Evolutionary conservation across 2,329 filamentous ascomycete genomes (phyloP), one percentile per base, ranked within the genome.

Genomic region (Ophiostoma angusticollis): DNA sequence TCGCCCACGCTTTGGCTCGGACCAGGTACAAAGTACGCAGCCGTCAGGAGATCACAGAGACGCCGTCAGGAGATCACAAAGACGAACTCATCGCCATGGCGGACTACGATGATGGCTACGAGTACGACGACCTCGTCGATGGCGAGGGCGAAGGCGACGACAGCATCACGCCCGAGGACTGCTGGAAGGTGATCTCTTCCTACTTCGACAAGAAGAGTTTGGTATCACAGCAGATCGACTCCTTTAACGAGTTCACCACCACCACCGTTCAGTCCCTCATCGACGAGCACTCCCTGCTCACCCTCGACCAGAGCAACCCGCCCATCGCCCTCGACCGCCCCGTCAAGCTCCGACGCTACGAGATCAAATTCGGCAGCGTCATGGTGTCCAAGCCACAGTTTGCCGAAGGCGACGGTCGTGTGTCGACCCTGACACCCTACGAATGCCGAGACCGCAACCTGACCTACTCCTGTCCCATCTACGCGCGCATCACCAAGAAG

Each of bases 201-300:
- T 96, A 95, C 68, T 98, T 98, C 64, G 85, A 95, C 52, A 74
- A 78, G 46, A 98, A 96, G 63, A 89, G 91, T 53, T 72, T 98
- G 23, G 91, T 94, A 17, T 94, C 91, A 13, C 89, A 98, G 62
- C 91, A 98, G 66, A 79, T 96, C 46, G 89, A 96, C 58, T 98
- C 93, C 0, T 98, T 94, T 63, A 86, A 98, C 62, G 87, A 96
- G 57, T 98, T 98, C 54, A 87, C 91, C 41, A 79, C 81, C 44
- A 86, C 84, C 17, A 95, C 87, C 0, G 89, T 98, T 62, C 87
- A 96, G 55, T 84, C 94, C 52, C 76, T 98, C 44, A 82, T 98
- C 43, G 86, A 86, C 53, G 91, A 96, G 59, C 89, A 94, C 57
- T 84, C 84, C 29, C 77, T 80, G 49, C 80, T 96, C 45, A 86